phyloP scores from a whole-genome alignment of 2,329 filamentous ascomycete genomes.

The Aspergillus pseudoglaucus region DNA sequence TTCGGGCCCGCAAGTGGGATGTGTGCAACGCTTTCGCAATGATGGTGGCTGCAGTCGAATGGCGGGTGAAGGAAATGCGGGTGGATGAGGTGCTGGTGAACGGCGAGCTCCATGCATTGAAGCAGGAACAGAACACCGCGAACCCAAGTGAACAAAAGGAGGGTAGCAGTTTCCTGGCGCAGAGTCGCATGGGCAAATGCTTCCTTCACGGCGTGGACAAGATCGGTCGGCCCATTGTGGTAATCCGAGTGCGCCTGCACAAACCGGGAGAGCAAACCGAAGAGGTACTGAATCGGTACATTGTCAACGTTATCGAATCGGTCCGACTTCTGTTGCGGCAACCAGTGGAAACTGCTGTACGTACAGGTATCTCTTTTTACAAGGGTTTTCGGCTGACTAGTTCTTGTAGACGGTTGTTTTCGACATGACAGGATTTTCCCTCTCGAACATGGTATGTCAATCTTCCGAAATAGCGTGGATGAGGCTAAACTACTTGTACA shows the following conservation, averaged over 20 bases:
- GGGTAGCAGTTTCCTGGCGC: slow-evolving; percentile 68
- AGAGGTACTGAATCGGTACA: slow-evolving; percentile 75
- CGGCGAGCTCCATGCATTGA: slow-evolving; percentile 61
- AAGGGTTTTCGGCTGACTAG: background rate
- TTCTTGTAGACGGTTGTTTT: slow-evolving; percentile 70
- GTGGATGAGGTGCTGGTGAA: slow-evolving; percentile 76
- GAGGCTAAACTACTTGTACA: slow-evolving; percentile 19
- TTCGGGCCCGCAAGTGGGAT: slow-evolving; percentile 86
- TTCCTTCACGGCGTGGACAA: slow-evolving; percentile 82
- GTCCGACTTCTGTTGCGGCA: slow-evolving; percentile 70
- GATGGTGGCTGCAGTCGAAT: slow-evolving; percentile 85
- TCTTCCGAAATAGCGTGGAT: too few relatives aligned
- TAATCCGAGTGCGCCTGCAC: slow-evolving; percentile 75
- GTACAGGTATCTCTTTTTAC: slow-evolving; percentile 22
- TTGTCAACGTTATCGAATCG: slow-evolving; percentile 88
- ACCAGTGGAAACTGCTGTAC: slow-evolving; percentile 82
- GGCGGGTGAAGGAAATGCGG: slow-evolving; percentile 72
- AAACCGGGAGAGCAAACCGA: slow-evolving; percentile 78
- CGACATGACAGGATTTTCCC: slow-evolving; percentile 86
- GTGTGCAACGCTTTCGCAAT: slow-evolving; percentile 84
- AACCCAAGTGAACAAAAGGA: slow-evolving; percentile 58
- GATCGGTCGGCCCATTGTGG: slow-evolving; percentile 72
- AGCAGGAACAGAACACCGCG: slow-evolving; percentile 47
- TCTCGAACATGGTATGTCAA: slow-evolving; percentile 79
- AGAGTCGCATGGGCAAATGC: slow-evolving; percentile 83